Evolutionary conservation across 2,329 filamentous ascomycete genomes (phyloP), one percentile per base, ranked within the genome.

Genomic region (Cladosporium oxysporum): DNA sequence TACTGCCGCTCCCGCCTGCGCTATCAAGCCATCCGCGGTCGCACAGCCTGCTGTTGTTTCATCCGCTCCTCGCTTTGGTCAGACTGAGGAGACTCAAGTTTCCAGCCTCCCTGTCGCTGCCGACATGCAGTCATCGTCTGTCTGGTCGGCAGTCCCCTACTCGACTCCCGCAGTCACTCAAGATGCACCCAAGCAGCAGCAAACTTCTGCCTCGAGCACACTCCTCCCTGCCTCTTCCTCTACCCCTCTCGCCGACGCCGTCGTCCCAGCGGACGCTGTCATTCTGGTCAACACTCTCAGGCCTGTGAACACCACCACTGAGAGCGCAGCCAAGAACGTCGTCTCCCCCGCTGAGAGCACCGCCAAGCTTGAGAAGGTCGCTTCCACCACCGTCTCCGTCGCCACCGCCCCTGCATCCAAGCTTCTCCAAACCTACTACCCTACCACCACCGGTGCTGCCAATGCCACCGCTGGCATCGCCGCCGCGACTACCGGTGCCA

Each of bases 231-330:
- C 23, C 3, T 21, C 14, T 21, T 28, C 47, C 29, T 47, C 61
- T 26, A 47, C 33, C 14, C 50, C 61, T 47, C 35, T 57, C 14
- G 11, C 8, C 23, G 50, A 63, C 26, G 33, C 21, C 1, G 33
- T 37, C 12, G 61, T 63, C 8, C 50, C 50, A 5, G 11, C 50
- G 2, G 35, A 63, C 26, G 35, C 50, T 26, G 10, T 26, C 50
- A 63, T 63, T 26, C 28, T 63, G 2, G 52, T 57, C 23, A 63
- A 63, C 61, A 52, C 33, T 6, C 61, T 63, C 10, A 6, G 52
- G 1, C 52, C 52, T 2, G 61, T 37, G 26, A 63, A 55, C 61
- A 49, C 49, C 35, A 55, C 49, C 60, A 53, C 47, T 26, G 60
- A 50, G 14, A 63, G 33, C 11, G 50, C 33, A 7, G 29, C 28